These are phyloP conservation scores for Xylariaceae sp. DNA, from an alignment of 2,329 filamentous ascomycete species.

Conservation along the genomic window DNA sequence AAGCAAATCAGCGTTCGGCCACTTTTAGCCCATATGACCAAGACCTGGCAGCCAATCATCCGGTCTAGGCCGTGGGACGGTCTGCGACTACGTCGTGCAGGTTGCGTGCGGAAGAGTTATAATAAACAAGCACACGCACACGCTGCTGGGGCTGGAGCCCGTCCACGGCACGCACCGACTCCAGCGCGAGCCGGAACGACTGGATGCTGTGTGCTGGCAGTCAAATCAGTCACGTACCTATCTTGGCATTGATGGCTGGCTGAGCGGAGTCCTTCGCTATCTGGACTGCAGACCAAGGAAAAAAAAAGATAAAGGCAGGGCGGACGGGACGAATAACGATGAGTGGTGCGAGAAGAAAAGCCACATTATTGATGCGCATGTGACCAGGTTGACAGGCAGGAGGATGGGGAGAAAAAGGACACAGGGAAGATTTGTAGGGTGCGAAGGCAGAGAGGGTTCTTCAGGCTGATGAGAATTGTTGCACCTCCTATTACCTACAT, in stretches of 20 bases:
- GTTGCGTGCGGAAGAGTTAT: no score
- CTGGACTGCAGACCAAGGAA: neutral
- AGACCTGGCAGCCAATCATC: conserved; percentile 13
- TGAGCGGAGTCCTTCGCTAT: neutral
- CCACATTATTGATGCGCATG: neutral
- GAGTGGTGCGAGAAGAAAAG: neutral
- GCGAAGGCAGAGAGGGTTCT: no score
- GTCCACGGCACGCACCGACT: neutral
- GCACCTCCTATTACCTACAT: neutral
- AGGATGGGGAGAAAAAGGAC: neutral
- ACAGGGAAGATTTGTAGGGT: neutral
- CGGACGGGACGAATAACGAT: neutral
- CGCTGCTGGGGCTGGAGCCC: neutral
- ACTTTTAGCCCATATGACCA: conserved; percentile 21
- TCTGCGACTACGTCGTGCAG: neutral
- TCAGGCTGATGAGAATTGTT: neutral
- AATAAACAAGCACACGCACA: no score
- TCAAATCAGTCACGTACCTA: neutral
- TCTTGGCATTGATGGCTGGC: conserved; percentile 1
- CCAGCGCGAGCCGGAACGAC: neutral
- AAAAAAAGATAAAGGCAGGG: neutral
- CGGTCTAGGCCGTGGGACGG: conserved; percentile 15
- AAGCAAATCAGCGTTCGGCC: conserved; percentile 22
- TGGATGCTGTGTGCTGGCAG: neutral
- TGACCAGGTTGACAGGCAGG: neutral